phyloP scores from a whole-genome alignment of 306 rosid genomes.

The Vachellia collinsii region DNA sequence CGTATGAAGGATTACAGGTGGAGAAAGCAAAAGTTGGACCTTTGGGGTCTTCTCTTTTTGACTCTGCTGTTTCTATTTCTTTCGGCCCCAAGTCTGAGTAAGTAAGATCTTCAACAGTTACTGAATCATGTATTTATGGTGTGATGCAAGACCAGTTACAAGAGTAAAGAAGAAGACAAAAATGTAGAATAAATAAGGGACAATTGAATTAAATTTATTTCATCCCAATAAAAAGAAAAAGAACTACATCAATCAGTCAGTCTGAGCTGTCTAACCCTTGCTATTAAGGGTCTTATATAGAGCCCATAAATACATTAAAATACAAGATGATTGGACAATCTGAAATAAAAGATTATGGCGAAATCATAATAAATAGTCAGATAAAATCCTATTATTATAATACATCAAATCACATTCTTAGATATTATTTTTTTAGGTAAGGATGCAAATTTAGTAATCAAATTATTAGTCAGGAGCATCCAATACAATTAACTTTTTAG shows the following conservation, averaged over 20 bases:
- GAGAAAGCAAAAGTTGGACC: slow-evolving; percentile 98
- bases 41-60: slow-evolving; percentile 80
- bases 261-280: not conserved
- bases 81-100: slow-evolving; percentile 66
- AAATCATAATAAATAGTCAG: not conserved
- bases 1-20: slow-evolving; percentile 55
- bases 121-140: slow-evolving; percentile 13
- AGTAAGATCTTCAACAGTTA: slow-evolving; percentile 57
- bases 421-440: not conserved
- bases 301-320: not conserved
- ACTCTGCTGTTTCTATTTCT: slow-evolving; percentile 91
- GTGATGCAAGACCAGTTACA: not conserved
- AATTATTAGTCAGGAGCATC: too few species aligned
- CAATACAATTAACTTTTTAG: too few species aligned
- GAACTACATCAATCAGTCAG: not conserved
- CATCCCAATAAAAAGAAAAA: too few species aligned
- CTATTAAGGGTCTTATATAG: not conserved
- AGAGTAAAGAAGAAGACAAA: not conserved
- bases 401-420: not conserved
- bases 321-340: not conserved
- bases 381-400: not conserved
- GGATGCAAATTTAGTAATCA: too few species aligned
- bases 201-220: not conserved
- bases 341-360: not conserved
- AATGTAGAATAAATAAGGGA: not conserved